Percentiles rank a stretch among this genome's conserved stretches.
These are phyloP conservation scores for Verticillium albo-atrum DNA, from an alignment of 2,329 filamentous ascomycete genomes.

Conservation along the genomic window DNA sequence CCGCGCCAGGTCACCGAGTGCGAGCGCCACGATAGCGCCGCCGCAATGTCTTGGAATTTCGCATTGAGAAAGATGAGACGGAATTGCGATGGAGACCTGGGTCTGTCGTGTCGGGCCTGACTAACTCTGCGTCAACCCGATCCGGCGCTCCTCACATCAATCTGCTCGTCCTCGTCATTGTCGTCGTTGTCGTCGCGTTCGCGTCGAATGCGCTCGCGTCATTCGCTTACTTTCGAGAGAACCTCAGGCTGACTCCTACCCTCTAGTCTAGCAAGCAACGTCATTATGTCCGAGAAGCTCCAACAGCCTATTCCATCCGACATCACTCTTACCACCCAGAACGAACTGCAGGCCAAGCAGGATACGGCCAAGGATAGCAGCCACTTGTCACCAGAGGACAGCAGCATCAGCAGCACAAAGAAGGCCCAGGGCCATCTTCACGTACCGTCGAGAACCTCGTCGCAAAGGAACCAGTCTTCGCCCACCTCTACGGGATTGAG, in stretches of 20 bases:
- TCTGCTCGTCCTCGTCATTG: no score
- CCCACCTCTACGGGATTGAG: slow-evolving; percentile 56
- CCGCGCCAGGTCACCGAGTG: background rate
- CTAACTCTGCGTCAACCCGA: background rate
- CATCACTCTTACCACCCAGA: slow-evolving; percentile 13
- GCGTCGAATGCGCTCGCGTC: background rate
- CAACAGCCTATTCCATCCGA: slow-evolving; percentile 19
- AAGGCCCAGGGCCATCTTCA: slow-evolving; percentile 50
- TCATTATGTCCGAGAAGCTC: slow-evolving; percentile 26
- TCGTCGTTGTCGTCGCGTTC: no score
- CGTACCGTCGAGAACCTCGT: slow-evolving; percentile 60
- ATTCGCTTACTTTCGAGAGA: background rate
- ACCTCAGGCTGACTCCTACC: background rate
- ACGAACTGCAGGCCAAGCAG: slow-evolving; percentile 27
- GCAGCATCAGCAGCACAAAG: slow-evolving; percentile 33
- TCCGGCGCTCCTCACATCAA: background rate
- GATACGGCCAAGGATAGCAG: slow-evolving; percentile 40
- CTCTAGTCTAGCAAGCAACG: background rate
- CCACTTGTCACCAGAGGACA: slow-evolving; percentile 35
- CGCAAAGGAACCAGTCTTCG: slow-evolving; percentile 55
- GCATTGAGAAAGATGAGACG: background rate
- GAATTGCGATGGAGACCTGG: background rate
- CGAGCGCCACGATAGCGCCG: background rate
- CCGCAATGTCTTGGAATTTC: background rate
- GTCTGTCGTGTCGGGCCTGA: background rate